Conservation (phyloP, 1,139 yeast genomes). For the Yamadazyma kanchanaburiensis region DNA sequence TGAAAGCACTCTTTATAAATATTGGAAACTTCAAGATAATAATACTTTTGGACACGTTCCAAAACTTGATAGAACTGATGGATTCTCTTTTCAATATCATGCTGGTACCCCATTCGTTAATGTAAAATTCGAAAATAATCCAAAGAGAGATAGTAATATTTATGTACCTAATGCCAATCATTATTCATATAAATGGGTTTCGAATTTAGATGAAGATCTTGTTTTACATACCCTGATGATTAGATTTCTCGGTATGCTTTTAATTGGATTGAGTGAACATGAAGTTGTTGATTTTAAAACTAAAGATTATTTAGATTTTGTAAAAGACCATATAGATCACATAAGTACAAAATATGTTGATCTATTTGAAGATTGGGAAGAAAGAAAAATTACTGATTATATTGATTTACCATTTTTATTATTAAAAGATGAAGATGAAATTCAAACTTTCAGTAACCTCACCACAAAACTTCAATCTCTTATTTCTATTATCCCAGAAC, state of each 20-base stretch:
- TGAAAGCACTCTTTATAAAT: slow-evolving; percentile 28
- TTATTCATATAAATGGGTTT: slow-evolving; percentile 34
- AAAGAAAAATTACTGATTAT: slow-evolving; percentile 19
- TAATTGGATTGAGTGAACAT: slow-evolving; percentile 37
- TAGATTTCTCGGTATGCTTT: slow-evolving; percentile 35
- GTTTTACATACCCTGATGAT: slow-evolving; percentile 37
- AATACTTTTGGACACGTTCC: slow-evolving; percentile 28
- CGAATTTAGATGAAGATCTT: slow-evolving; percentile 26
- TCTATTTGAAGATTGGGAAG: slow-evolving; percentile 19
- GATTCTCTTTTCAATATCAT: slow-evolving; percentile 33
- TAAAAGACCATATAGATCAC: slow-evolving; percentile 16
- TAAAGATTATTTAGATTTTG: slow-evolving; percentile 18
- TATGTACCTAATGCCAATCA: slow-evolving; percentile 38
- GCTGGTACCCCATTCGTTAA: slow-evolving; percentile 32
- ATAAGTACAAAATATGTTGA: slow-evolving; percentile 14
- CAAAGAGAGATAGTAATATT: slow-evolving; percentile 23
- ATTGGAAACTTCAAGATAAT: slow-evolving; percentile 38
- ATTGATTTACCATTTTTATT: slow-evolving; percentile 15
- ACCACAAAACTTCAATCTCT: slow-evolving; percentile 16
- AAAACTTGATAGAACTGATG: slow-evolving; percentile 27
- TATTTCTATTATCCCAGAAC: slow-evolving; percentile 12
- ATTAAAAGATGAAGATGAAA: slow-evolving; percentile 17
- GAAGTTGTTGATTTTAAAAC: slow-evolving; percentile 37
- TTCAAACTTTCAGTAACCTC: slow-evolving; percentile 17
- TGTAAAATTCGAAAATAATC: slow-evolving; percentile 32